Conservation (phyloP, 148 eudicot species). For the Fallopia convolvulus region DNA sequence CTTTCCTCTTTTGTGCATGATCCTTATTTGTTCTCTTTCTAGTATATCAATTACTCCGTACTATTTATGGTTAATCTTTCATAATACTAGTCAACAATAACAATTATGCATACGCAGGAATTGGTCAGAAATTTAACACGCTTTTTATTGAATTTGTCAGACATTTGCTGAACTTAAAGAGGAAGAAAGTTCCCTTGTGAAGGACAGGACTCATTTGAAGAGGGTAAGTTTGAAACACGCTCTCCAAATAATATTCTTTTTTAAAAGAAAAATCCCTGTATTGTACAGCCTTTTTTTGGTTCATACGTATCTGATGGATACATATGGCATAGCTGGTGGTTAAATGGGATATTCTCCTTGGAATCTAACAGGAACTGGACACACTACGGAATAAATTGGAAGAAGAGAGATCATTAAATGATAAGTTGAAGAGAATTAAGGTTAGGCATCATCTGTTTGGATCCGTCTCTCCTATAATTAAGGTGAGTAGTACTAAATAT, state of each 20-base stretch:
- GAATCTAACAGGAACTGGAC: constrained; percentile 35
- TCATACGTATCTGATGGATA: neutral
- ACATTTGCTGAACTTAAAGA: constrained; percentile 45
- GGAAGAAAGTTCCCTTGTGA: constrained; percentile 39
- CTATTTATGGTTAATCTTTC: neutral
- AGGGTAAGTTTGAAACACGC: constrained; percentile 25
- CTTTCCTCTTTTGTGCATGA: neutral
- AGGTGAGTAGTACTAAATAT: neutral
- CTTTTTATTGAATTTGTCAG: neutral
- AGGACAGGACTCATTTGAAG: constrained; percentile 35
- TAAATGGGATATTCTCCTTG: constrained; percentile 1
- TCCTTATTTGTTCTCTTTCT: too few relatives aligned
- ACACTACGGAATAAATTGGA: constrained; percentile 28
- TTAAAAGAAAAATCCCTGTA: too few relatives aligned
- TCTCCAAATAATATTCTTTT: too few relatives aligned
- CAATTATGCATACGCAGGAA: too few relatives aligned
- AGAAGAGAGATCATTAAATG: constrained; percentile 37
- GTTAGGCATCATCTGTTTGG: constrained; percentile 19
- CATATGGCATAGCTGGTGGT: neutral
- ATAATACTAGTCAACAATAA: neutral
- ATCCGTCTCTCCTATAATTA: neutral
- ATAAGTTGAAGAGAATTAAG: constrained; percentile 51
- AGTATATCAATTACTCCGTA: neutral
- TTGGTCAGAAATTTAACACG: neutral
- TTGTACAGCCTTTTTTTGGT: neutral